A percentile compares a stretch with the other conserved stretches of the same genome.
Evolutionary conservation across 2,329 filamentous ascomycete genomes (phyloP).

Genomic region (Fusarium neocosmosporiellum): DNA sequence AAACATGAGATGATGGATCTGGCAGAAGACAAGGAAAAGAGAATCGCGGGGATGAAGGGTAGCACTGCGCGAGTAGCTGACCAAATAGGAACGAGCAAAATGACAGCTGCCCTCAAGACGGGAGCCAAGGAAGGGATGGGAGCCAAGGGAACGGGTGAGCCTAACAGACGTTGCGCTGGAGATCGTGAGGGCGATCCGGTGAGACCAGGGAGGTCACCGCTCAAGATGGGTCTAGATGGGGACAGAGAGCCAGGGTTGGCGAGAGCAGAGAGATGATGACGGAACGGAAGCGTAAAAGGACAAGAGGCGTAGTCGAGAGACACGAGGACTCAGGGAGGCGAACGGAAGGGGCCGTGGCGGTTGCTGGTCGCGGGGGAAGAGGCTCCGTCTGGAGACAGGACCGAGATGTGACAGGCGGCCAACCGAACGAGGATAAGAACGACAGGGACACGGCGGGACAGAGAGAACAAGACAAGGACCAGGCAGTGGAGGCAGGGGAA

Average conservation of each 20-base stretch:
- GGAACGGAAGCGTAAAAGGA: constrained; percentile 27
- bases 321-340: constrained; percentile 15
- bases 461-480: constrained; percentile 25
- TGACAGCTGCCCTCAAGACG: neutral
- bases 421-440: constrained; percentile 38
- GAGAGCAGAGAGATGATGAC: constrained; percentile 22
- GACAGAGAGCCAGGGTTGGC: constrained; percentile 25
- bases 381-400: constrained; percentile 44
- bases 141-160: constrained; percentile 29
- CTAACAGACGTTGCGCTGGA: constrained; percentile 35
- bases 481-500: neutral
- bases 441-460: constrained; percentile 37
- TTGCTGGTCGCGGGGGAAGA: constrained; percentile 41
- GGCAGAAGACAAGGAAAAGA: constrained; percentile 12
- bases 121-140: constrained; percentile 10
- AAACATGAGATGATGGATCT: constrained; percentile 25
- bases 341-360: constrained; percentile 36
- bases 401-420: constrained; percentile 37
- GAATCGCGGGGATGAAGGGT: constrained; percentile 13
- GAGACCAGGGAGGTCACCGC: constrained; percentile 41
- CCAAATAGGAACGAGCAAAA: constrained; percentile 27
- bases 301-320: constrained; percentile 15
- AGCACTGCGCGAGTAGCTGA: constrained; percentile 26
- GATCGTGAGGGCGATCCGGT: constrained; percentile 43
- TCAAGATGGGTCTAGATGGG: constrained; percentile 41